These are phyloP conservation scores for Massarina eburnea DNA, from an alignment of 2,329 filamentous ascomycete genomes.

Conservation along the genomic window DNA sequence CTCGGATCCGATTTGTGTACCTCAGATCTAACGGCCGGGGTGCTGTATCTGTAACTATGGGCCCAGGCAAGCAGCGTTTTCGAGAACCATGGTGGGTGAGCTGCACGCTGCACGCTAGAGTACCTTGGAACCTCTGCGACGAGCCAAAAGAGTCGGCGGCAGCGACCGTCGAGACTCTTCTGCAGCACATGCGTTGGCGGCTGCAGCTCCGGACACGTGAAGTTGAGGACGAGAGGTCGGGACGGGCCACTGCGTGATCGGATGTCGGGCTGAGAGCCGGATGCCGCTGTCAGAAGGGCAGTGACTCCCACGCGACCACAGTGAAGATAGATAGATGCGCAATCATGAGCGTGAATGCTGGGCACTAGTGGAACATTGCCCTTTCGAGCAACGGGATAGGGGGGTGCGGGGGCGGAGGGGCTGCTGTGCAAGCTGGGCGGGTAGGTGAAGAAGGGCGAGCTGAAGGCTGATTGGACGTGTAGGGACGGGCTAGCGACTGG, in stretches of 20 bases:
- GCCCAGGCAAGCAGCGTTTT: neutral
- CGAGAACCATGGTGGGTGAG: neutral
- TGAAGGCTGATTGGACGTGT: slow-evolving; percentile 28
- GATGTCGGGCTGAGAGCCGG: slow-evolving; percentile 18
- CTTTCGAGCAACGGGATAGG: slow-evolving; percentile 15
- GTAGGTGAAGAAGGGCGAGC: slow-evolving; percentile 26
- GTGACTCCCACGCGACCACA: slow-evolving; percentile 9
- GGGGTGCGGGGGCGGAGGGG: slow-evolving; percentile 14
- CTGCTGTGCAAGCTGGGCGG: slow-evolving; percentile 20
- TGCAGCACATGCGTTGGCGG: neutral
- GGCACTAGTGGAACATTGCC: slow-evolving; percentile 14
- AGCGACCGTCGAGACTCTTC: neutral
- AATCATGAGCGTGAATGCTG: slow-evolving; percentile 13
- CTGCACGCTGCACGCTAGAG: neutral
- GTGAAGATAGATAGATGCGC: slow-evolving; percentile 10
- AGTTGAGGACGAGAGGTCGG: slow-evolving; percentile 10
- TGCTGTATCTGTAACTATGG: slow-evolving; percentile 29
- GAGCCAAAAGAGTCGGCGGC: neutral
- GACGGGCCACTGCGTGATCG: slow-evolving; percentile 21
- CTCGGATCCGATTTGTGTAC: slow-evolving; percentile 36
- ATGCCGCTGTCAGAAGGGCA: slow-evolving; percentile 30
- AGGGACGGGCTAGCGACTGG: too few species aligned
- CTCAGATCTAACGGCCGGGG: slow-evolving; percentile 40
- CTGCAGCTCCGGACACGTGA: neutral
- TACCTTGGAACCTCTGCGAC: slow-evolving; percentile 3